These are phyloP conservation scores for Lepidium sativum DNA, from an alignment of 345 rosid genomes.

Conservation along the genomic window DNA sequence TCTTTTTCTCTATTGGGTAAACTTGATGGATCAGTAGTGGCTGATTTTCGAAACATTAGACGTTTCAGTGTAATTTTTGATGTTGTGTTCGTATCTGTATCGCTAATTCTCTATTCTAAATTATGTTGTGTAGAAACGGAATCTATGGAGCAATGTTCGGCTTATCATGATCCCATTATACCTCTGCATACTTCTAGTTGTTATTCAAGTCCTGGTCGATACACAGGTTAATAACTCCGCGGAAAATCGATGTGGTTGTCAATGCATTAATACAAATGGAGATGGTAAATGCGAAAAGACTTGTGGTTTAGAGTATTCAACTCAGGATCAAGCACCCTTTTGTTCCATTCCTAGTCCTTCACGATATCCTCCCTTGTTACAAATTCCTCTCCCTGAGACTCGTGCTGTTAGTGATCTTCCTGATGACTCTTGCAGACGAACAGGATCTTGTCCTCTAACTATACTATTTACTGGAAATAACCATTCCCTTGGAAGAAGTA, in stretches of 20 bases:
- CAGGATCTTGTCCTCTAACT: too few species aligned
- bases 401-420: constrained; percentile 44
- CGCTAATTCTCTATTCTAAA: background rate
- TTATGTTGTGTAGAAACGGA: constrained; percentile 46
- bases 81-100: background rate
- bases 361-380: constrained; percentile 71
- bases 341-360: constrained; percentile 59
- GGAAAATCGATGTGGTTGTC: constrained; percentile 49
- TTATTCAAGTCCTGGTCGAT: constrained; percentile 44
- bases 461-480: too few species aligned
- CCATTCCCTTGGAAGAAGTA: too few species aligned
- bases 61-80: background rate
- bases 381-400: constrained; percentile 46
- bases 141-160: constrained; percentile 50
- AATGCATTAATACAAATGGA: constrained; percentile 32
- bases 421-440: constrained; percentile 48
- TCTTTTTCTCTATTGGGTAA: background rate
- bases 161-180: constrained; percentile 62
- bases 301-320: constrained; percentile 61
- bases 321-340: constrained; percentile 33
- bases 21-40: background rate
- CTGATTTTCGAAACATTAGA: too few species aligned
- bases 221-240: constrained; percentile 18
- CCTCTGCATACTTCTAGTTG: constrained; percentile 49
- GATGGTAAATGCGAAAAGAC: constrained; percentile 40